Evolutionary conservation across 2,329 filamentous ascomycete genomes (phyloP).

Genomic region (Aureobasidium zeae): DNA sequence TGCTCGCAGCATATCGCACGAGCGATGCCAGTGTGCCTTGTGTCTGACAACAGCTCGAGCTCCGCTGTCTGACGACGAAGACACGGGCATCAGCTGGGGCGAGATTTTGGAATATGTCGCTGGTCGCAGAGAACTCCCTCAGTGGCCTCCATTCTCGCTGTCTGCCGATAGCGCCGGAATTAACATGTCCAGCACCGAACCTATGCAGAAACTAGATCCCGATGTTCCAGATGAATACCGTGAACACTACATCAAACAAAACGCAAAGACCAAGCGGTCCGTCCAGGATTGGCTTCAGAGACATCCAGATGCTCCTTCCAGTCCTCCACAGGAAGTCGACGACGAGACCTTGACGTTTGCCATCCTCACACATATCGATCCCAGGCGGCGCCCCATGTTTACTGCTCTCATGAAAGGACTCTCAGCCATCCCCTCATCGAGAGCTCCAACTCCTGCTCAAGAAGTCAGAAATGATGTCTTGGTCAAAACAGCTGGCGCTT

Average conservation of each 20-base stretch:
- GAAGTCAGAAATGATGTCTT: constrained; percentile 49
- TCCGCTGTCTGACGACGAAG: constrained; percentile 41
- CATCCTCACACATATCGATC: constrained; percentile 76
- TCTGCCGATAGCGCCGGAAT: constrained; percentile 47
- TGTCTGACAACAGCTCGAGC: constrained; percentile 49
- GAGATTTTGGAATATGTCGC: constrained; percentile 91
- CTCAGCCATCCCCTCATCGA: constrained; percentile 42
- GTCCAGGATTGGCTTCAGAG: constrained; percentile 84
- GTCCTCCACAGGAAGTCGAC: constrained; percentile 79
- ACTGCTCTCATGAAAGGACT: constrained; percentile 64
- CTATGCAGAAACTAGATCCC: constrained; percentile 75
- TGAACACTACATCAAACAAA: constrained; percentile 84
- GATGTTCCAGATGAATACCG: constrained; percentile 90
- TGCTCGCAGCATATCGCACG: constrained; percentile 76
- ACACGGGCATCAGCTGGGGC: constrained; percentile 78
- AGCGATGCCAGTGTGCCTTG: constrained; percentile 79
- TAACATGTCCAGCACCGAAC: constrained; percentile 42
- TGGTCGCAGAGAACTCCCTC: constrained; percentile 73
- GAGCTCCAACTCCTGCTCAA: constrained; percentile 61
- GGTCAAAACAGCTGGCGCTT: constrained; percentile 62
- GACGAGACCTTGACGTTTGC: constrained; percentile 91
- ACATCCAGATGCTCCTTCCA: constrained; percentile 63
- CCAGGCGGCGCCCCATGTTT: constrained; percentile 68
- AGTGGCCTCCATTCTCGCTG: constrained; percentile 79
- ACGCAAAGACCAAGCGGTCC: constrained; percentile 81